Conservation (phyloP, 306 rosid species). For the Fagus crenata region DNA sequence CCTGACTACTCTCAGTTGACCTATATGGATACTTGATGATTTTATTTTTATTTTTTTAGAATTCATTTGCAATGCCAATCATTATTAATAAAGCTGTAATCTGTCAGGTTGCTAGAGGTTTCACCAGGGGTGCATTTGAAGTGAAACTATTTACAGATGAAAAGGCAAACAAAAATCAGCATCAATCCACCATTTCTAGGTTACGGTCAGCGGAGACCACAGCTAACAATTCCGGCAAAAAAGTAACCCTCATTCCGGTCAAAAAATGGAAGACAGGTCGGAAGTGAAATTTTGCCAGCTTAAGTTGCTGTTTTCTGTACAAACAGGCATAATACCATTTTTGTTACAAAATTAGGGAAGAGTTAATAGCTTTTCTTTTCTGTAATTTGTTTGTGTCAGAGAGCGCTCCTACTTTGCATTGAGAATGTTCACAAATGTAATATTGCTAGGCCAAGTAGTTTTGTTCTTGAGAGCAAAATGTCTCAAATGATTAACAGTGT, state of each 20-base stretch:
- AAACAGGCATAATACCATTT: constrained; percentile 1
- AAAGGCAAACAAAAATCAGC: constrained; percentile 48
- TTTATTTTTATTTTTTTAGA: not conserved
- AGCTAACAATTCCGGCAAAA: constrained; percentile 42
- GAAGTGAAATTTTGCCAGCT: constrained; percentile 37
- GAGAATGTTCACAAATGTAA: constrained; percentile 3
- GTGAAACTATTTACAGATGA: constrained; percentile 66
- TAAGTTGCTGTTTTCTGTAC: not conserved
- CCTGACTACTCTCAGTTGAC: not conserved
- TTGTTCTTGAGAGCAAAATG: constrained; percentile 29
- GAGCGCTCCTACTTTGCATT: constrained; percentile 9
- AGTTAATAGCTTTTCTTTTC: constrained; percentile 13
- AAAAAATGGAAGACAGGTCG: constrained; percentile 66
- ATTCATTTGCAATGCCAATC: constrained; percentile 7
- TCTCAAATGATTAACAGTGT: not conserved
- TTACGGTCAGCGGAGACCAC: constrained; percentile 54
- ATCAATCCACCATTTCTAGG: constrained; percentile 54
- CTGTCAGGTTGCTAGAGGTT: constrained; percentile 86
- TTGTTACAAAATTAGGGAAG: constrained; percentile 1
- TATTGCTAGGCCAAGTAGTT: constrained; percentile 23
- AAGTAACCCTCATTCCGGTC: constrained; percentile 61
- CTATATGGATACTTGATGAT: constrained; percentile 3
- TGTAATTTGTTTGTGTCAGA: constrained; percentile 9
- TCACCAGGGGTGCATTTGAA: constrained; percentile 84
- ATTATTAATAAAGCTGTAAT: constrained; percentile 31